These are phyloP conservation scores for Acanthamoeba royreba DNA, from an alignment of 208 protist genomes.

Conservation along the genomic window DNA sequence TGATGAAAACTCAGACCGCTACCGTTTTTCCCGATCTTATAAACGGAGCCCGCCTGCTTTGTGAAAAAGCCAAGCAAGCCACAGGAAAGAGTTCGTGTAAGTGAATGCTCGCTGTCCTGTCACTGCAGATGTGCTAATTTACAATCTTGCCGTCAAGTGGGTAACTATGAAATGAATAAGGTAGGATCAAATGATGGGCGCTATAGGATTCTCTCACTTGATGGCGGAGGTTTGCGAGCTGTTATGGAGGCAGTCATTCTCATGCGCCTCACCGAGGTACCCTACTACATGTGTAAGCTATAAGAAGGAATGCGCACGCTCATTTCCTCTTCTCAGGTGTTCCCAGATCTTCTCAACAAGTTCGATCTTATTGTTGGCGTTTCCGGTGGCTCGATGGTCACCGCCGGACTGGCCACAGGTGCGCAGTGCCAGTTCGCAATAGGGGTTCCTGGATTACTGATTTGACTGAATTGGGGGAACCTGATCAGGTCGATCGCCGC, in stretches of 20 bases:
- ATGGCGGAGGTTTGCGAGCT: background rate
- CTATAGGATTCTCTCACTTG: background rate
- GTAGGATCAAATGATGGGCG: background rate
- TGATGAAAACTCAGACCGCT: background rate
- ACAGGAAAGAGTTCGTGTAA: background rate
- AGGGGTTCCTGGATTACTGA: too few species aligned
- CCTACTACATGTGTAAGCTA: background rate
- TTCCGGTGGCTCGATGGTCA: background rate
- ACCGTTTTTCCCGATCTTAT: background rate
- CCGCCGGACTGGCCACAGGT: background rate
- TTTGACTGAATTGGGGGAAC: background rate
- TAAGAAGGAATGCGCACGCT: background rate
- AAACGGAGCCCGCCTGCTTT: background rate
- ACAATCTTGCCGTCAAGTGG: too few species aligned
- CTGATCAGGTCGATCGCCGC: background rate
- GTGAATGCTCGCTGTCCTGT: too few species aligned
- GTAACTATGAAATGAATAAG: background rate
- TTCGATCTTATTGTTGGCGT: slow-evolving; percentile 23
- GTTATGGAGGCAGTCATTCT: slow-evolving; percentile 28
- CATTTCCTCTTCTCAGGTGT: background rate
- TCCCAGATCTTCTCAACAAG: background rate
- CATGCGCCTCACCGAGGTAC: background rate
- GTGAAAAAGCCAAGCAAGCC: background rate
- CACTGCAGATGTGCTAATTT: too few species aligned
- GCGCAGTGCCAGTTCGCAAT: too few species aligned